Conservation (phyloP, 2,329 filamentous ascomycete genomes). For the Pseudofabraea citricarpa region DNA sequence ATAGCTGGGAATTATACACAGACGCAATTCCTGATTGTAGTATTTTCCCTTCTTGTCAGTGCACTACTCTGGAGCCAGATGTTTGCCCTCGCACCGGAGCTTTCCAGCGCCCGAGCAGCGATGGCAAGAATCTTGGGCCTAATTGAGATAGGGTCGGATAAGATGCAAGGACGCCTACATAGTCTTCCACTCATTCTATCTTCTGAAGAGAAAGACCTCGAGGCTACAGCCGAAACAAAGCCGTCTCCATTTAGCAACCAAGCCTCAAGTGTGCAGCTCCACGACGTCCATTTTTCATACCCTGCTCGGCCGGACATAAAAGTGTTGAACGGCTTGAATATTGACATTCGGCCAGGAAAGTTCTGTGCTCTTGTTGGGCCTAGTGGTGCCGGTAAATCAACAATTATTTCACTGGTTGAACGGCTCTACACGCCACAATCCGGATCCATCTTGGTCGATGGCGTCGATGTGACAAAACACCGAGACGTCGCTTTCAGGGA, state of each 20-base stretch:
- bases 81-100: conserved; percentile 68
- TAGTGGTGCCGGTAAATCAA: conserved; percentile 64
- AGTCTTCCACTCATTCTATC: background rate
- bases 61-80: conserved; percentile 70
- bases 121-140: conserved; percentile 53
- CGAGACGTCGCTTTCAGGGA: conserved; percentile 42
- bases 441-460: conserved; percentile 16
- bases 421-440: conserved; percentile 40
- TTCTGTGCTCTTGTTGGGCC: conserved; percentile 62
- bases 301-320: conserved; percentile 49
- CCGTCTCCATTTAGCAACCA: background rate
- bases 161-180: conserved; percentile 12
- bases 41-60: conserved; percentile 65
- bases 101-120: conserved; percentile 59
- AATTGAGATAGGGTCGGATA: conserved; percentile 37
- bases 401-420: conserved; percentile 52
- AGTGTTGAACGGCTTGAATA: conserved; percentile 50
- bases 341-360: conserved; percentile 52
- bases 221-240: conserved; percentile 29
- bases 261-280: conserved; percentile 39
- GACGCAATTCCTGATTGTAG: conserved; percentile 68
- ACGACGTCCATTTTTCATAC: conserved; percentile 59
- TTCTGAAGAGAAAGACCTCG: conserved; percentile 29
- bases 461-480: conserved; percentile 37
- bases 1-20: conserved; percentile 57